Conservation (phyloP, 2,329 filamentous ascomycete species). For the Fusarium annulatum region DNA sequence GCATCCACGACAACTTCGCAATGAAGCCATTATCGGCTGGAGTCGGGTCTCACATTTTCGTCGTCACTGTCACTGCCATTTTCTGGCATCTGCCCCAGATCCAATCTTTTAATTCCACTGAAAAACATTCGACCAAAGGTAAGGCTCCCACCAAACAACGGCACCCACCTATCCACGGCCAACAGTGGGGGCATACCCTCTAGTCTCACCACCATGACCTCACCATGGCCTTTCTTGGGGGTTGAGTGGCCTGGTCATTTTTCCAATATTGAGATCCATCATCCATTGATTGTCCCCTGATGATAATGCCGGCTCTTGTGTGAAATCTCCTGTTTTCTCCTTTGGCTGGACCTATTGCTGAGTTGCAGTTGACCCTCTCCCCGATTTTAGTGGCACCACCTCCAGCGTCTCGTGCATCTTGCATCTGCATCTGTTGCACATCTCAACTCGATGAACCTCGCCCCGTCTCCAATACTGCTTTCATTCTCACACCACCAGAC, state of each 20-base stretch:
- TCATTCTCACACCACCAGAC: conserved; percentile 15
- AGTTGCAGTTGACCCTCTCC: background rate
- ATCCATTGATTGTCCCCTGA: conserved; percentile 7
- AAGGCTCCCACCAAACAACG: conserved; percentile 22
- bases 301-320: background rate
- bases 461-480: background rate
- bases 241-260: conserved; percentile 14
- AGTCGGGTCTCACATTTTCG: conserved; percentile 26
- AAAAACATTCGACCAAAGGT: conserved; percentile 35
- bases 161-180: conserved; percentile 16
- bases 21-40: conserved; percentile 32
- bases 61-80: background rate
- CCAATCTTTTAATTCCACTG: conserved; percentile 1
- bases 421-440: conserved; percentile 18
- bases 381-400: conserved; percentile 32
- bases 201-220: conserved; percentile 44
- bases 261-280: conserved; percentile 4
- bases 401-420: conserved; percentile 1
- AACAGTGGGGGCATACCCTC: conserved; percentile 22
- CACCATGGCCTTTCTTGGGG: conserved; percentile 30
- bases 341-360: conserved; percentile 2
- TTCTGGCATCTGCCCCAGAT: conserved; percentile 16
- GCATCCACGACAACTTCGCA: background rate
- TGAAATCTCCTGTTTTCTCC: background rate
- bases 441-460: conserved; percentile 5